Percentiles rank a stretch among this genome's conserved stretches.
Evolutionary conservation across 2,329 filamentous ascomycete species (phyloP).

Genomic region (Fusarium xylarioides): DNA sequence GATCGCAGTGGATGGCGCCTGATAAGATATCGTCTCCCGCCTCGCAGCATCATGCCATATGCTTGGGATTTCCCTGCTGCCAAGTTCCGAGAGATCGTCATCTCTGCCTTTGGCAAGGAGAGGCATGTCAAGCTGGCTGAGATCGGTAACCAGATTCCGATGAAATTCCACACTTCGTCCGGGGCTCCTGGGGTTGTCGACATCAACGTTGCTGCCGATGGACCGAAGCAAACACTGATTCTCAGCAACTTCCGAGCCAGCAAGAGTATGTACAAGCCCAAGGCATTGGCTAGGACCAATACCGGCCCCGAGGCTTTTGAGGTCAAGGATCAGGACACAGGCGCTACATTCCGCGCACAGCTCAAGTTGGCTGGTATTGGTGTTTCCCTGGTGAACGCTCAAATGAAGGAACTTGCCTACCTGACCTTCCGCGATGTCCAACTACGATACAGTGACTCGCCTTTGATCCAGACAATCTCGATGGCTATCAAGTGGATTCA

Average conservation of each 20-base stretch:
- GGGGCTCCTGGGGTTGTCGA: slow-evolving; percentile 89
- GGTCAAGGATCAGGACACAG: slow-evolving; percentile 89
- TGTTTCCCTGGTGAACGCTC: slow-evolving; percentile 90
- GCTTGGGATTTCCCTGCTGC: slow-evolving; percentile 99
- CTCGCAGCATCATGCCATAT: slow-evolving; percentile 98
- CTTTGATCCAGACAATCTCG: slow-evolving; percentile 89
- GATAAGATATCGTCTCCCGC: slow-evolving; percentile 89
- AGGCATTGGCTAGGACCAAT: slow-evolving; percentile 59
- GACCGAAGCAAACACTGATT: slow-evolving; percentile 93
- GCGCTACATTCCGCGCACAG: slow-evolving; percentile 88
- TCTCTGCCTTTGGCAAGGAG: slow-evolving; percentile 65
- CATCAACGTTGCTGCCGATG: slow-evolving; percentile 93
- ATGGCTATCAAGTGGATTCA: slow-evolving; percentile 98
- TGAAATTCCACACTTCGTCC: slow-evolving; percentile 79
- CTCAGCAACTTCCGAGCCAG: slow-evolving; percentile 93
- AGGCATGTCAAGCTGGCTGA: slow-evolving; percentile 94
- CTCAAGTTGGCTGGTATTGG: slow-evolving; percentile 90
- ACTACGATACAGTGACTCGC: slow-evolving; percentile 91
- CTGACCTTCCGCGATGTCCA: slow-evolving; percentile 92
- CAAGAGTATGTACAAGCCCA: slow-evolving; percentile 84
- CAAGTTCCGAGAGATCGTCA: slow-evolving; percentile 93
- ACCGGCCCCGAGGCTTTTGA: slow-evolving; percentile 75
- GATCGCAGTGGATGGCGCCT: slow-evolving; percentile 91
- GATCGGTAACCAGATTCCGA: slow-evolving; percentile 93
- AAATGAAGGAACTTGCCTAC: slow-evolving; percentile 91